Conservation (phyloP, 257 asterid genomes). For the Capsicum baccatum region DNA sequence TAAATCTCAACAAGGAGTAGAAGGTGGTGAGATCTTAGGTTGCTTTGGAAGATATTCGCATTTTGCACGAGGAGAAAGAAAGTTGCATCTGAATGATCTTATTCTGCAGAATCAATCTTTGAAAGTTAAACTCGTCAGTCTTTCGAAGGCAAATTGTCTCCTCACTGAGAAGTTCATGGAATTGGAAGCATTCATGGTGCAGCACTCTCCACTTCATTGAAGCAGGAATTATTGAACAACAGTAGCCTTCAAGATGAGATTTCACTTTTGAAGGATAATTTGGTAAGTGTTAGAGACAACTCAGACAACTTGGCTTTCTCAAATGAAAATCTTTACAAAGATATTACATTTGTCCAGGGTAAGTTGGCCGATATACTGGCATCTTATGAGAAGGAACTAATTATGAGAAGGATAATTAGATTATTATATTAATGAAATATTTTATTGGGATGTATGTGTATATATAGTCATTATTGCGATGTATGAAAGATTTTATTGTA, state of each 20-base stretch:
- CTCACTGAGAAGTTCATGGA: slow-evolving; percentile 53
- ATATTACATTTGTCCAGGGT: slow-evolving; percentile 52
- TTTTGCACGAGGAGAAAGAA: slow-evolving; percentile 61
- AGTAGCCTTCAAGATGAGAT: slow-evolving; percentile 57
- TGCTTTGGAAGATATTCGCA: slow-evolving; percentile 63
- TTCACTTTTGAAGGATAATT: slow-evolving; percentile 55
- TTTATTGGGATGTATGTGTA: too few relatives aligned
- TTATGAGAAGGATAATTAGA: too few relatives aligned
- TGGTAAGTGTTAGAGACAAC: slow-evolving; percentile 49
- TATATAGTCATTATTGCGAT: too few relatives aligned
- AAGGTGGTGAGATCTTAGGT: slow-evolving; percentile 64
- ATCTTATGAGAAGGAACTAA: slow-evolving; percentile 46
- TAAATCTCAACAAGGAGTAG: slow-evolving; percentile 61
- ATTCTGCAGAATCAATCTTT: slow-evolving; percentile 65
- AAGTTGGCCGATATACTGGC: slow-evolving; percentile 56
- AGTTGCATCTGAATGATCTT: slow-evolving; percentile 64
- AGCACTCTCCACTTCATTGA: slow-evolving; percentile 57
- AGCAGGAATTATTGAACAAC: slow-evolving; percentile 58
- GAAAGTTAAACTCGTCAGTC: slow-evolving; percentile 58
- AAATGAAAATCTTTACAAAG: slow-evolving; percentile 60
- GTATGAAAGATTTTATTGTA: too few relatives aligned
- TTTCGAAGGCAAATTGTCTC: slow-evolving; percentile 57
- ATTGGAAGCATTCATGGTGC: slow-evolving; percentile 45
- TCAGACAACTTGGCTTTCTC: slow-evolving; percentile 55
- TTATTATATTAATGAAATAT: too few relatives aligned